phyloP scores from a whole-genome alignment of 305 asterid genomes.

The Nicotiana rustica region DNA sequence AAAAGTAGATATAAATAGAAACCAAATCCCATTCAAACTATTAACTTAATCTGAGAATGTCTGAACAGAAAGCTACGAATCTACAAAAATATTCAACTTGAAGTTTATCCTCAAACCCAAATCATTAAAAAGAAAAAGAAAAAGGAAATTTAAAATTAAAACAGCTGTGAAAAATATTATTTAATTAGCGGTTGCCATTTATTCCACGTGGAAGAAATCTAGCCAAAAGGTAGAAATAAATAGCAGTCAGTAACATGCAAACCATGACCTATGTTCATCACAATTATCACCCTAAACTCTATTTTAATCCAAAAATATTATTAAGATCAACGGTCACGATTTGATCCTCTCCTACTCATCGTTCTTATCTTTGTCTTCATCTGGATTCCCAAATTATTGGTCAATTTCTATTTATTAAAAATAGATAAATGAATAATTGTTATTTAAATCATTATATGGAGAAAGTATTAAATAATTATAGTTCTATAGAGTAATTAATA shows the following conservation, averaged over 20 bases:
- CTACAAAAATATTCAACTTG: slow-evolving; percentile 15
- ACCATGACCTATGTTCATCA: slow-evolving; percentile 27
- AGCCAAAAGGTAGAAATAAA: slow-evolving; percentile 20
- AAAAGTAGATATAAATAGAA: slow-evolving; percentile 21
- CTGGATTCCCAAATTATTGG: neutral
- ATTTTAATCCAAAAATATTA: slow-evolving; percentile 1
- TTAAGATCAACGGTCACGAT: slow-evolving; percentile 10
- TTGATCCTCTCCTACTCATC: slow-evolving; percentile 38
- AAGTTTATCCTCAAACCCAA: neutral
- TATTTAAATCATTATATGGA: neutral
- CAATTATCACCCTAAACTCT: slow-evolving; percentile 27
- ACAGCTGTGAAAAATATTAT: slow-evolving; percentile 14
- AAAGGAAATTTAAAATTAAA: neutral
- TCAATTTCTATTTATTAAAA: neutral
- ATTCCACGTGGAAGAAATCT: slow-evolving; percentile 43
- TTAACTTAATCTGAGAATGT: slow-evolving; percentile 33
- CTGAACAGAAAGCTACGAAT: slow-evolving; percentile 31
- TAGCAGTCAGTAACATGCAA: slow-evolving; percentile 47
- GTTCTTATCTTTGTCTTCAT: slow-evolving; percentile 51
- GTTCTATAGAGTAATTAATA: neutral
- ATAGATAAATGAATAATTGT: neutral
- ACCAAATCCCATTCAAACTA: slow-evolving; percentile 16
- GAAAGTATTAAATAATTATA: slow-evolving; percentile 3
- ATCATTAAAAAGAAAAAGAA: neutral
- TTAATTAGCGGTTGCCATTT: slow-evolving; percentile 9